Evolutionary conservation across 352 stramenopile genomes (phyloP), one percentile per base, ranked within the genome.

Genomic region (Phytophthora aleatoria): DNA sequence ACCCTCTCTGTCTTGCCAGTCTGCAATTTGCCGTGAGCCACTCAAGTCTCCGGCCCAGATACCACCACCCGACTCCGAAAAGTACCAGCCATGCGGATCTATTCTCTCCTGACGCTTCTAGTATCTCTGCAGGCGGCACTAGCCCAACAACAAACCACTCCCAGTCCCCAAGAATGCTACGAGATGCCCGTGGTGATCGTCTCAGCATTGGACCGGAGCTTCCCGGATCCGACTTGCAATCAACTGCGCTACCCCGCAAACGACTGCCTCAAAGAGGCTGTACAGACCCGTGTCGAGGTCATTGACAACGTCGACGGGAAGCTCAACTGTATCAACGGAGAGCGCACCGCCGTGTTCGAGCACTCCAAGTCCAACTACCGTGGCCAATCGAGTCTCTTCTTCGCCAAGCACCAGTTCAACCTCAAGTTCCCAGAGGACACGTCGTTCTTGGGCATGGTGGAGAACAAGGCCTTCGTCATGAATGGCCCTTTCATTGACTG

Each of bases 401-500:
- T 90, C 58, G 45, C 73, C 50, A 94, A 94, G 69, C 85, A 94
- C 64, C 83, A 92, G 50, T 78, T 92, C 51, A 83, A 74, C 55
- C 50, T 94, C 57, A 89, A 89, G 60, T 85, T 92, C 55, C 45
- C 75, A 13, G 49, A 81, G 28, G 47, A 70, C 1, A 71, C 57
- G 3, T 41, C 57, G 15, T 85, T 92, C 43, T 57, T 94, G 1
- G 83, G 79, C 1, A 65, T 94, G 39, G 83, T 86, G 0, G 71
- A 80, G 31, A 87, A 91, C 60, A 78, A 76, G 50, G 72, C 74
- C 2, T 94, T 90, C 62, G 74, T 92, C 15, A 78, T 94, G 50
- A 92, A 94, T 45, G 85, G 85, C 0, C 85, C 85, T 3, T 91
- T 79, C 64, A 48, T 92, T 12, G 85, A 94, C 71, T 84, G 79